Evolutionary conservation across 2,329 filamentous ascomycete genomes (phyloP), one percentile per base, ranked within the genome.

Genomic region (Ascomycota sp.): DNA sequence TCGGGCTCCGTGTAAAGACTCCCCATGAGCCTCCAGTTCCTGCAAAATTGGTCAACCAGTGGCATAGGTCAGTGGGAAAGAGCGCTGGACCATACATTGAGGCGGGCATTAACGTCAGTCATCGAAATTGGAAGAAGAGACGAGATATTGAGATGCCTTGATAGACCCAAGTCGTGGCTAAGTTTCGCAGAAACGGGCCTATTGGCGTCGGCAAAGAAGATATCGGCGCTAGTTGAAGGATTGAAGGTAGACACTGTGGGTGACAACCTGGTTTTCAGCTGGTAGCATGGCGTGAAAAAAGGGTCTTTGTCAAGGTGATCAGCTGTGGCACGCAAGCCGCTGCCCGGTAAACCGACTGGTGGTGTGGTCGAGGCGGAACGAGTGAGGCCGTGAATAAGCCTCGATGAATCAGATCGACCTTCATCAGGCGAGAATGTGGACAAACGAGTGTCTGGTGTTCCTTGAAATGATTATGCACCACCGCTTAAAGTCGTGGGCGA

Each of bases 361-460:
- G 44, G 38, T 16, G 42, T 41, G 9, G 54, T 51, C n/a, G 50
- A 44, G 13, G 47, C 37, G 26, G 43, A 44, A 9, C 47, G 38
- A 29, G 41, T 46, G 29, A 57, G 42, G 7, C 48, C 43, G 25
- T 54, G 52, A 11, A 53, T 40, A 12, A 49, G 41, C 37, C 54
- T 56, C 11, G 51, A 50, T 13, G 61, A 59, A 41, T 60, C 62
- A 28, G 54, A 51, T 10, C 61, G 60, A 34, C 51, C 36, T 29
- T 69, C 67, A 11, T 69, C 65, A 0, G 72, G 71, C 4, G 72
- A 77, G 46, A 76, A 76, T 6, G 64, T 55, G 6, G 72, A 73
- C 30, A 74, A 41, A 33, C 64, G 66, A 7, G 72, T 76, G 37
- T 75, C 70, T 0, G 74, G 73, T 6, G 75, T 78, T 11, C 63